Evolutionary conservation across 1,284 basidiomycete species (phyloP), one percentile per base, ranked within the genome.

Genomic region (Leccinum griseonigrum): DNA sequence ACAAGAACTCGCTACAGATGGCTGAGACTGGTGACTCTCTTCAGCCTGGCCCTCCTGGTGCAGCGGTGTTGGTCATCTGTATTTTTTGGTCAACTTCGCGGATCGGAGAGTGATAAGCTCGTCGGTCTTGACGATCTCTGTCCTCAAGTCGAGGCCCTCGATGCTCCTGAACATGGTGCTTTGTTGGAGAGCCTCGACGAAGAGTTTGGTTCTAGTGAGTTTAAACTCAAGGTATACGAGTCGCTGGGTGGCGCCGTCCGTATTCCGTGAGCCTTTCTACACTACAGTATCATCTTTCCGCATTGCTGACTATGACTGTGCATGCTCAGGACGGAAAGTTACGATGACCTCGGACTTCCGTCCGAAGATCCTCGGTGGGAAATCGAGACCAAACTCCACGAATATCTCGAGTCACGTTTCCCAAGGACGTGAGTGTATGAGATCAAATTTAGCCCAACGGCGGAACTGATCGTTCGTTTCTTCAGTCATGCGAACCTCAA

Each of bases 361-460:
- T 78, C 77, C 13, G 73, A 76, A 60, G 82, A 83, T 55, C 70
- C 75, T 11, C 77, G 79, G 38, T 83, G 80, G 81, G 74, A 81
- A 43, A 73, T 70, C 3, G 78, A 82, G 58, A 66, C 63, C 3
- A 70, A 74, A 10, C 76, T 82, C 66, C 80, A 81, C 54, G 74
- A 76, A 3, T 82, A 81, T 64, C 68, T 83, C 32, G 69, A 75
- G 48, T 64, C 67, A 28, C 69, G 75, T 11, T 82, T 81, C 67
- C 80, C 80, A 3, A 69, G 71, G 10, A 69, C 77, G 79, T 83
- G 53, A 57, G 75, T 62, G 3, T 31, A 32, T 38, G 16, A 48
- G 38, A 26, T 60, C 46, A 26, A 31, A 36, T 34, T 2, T 22
- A 22, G 22, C 22, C 22, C 22, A 9, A 11, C 4, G 6, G 18